These are phyloP conservation scores for Cercis canadensis DNA, from an alignment of 306 rosid genomes.

Conservation along the genomic window DNA sequence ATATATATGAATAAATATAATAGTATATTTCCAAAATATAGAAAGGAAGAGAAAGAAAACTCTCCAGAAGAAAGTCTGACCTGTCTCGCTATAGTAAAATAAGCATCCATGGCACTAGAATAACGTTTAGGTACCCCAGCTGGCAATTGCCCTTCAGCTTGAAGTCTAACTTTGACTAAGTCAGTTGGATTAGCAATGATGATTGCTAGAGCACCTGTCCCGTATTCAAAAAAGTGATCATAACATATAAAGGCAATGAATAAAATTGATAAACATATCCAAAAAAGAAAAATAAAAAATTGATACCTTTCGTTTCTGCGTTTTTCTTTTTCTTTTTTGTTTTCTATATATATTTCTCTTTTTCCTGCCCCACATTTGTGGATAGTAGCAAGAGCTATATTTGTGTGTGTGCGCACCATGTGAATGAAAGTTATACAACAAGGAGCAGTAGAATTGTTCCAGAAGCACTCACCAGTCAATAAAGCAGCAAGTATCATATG, in stretches of 20 bases:
- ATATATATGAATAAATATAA: neutral
- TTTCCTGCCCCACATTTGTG: neutral
- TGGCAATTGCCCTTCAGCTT: slow-evolving; percentile 86
- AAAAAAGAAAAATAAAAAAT: neutral
- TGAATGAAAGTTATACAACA: slow-evolving; percentile 22
- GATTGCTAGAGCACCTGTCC: slow-evolving; percentile 91
- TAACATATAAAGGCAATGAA: slow-evolving; percentile 12
- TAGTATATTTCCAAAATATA: slow-evolving; percentile 18
- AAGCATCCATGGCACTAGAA: slow-evolving; percentile 88
- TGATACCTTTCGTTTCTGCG: neutral
- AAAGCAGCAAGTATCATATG: slow-evolving; percentile 91
- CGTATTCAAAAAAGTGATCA: slow-evolving; percentile 22
- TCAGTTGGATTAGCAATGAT: slow-evolving; percentile 91
- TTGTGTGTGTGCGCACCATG: neutral
- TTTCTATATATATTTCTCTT: neutral
- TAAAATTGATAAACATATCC: neutral
- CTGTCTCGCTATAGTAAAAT: slow-evolving; percentile 75
- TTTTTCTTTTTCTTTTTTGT: neutral
- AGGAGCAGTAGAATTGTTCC: slow-evolving; percentile 1
- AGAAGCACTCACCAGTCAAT: slow-evolving; percentile 76
- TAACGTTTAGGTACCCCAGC: slow-evolving; percentile 90
- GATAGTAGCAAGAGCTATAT: neutral
- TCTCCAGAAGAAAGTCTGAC: slow-evolving; percentile 44
- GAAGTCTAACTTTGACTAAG: slow-evolving; percentile 94
- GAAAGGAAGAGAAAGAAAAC: neutral